These are phyloP conservation scores for Leersia perrieri DNA, from an alignment of 176 grass and related monocot genomes.

Conservation along the genomic window DNA sequence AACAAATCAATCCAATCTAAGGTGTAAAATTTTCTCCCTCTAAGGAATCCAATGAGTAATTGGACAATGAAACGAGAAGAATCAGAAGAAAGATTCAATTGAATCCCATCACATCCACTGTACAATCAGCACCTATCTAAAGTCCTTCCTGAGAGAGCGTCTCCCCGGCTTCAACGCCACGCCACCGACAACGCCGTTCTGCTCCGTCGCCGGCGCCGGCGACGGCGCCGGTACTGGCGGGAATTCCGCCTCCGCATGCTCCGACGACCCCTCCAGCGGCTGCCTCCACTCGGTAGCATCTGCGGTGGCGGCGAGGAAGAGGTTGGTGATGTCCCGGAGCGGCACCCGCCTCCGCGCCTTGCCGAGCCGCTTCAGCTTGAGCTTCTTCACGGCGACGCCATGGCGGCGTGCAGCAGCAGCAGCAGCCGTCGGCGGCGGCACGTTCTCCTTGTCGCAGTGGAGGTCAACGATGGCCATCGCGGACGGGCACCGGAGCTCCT, in stretches of 20 bases:
- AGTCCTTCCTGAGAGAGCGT: conserved; percentile 40
- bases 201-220: neutral
- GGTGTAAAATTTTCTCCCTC: neutral
- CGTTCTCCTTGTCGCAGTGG: conserved; percentile 32
- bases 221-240: neutral
- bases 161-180: neutral
- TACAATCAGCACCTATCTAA: conserved; percentile 30
- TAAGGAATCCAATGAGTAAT: conserved; percentile 20
- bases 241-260: neutral
- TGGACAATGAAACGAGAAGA: conserved; percentile 14
- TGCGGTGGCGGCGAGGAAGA: neutral
- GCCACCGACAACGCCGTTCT: neutral
- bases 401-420: neutral
- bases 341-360: conserved; percentile 22
- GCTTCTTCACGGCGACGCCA: conserved; percentile 7
- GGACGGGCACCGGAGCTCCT: neutral
- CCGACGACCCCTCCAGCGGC: neutral
- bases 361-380: conserved; percentile 29
- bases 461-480: conserved; percentile 11
- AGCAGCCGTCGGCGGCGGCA: neutral
- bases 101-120: neutral
- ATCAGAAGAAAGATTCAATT: neutral
- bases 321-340: conserved; percentile 50
- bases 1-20: neutral
- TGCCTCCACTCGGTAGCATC: neutral